Percentiles rank a stretch among this genome's conserved stretches.
These are phyloP conservation scores for Solanum hybrid DNA, from an alignment of 305 asterid genomes.

Conservation along the genomic window DNA sequence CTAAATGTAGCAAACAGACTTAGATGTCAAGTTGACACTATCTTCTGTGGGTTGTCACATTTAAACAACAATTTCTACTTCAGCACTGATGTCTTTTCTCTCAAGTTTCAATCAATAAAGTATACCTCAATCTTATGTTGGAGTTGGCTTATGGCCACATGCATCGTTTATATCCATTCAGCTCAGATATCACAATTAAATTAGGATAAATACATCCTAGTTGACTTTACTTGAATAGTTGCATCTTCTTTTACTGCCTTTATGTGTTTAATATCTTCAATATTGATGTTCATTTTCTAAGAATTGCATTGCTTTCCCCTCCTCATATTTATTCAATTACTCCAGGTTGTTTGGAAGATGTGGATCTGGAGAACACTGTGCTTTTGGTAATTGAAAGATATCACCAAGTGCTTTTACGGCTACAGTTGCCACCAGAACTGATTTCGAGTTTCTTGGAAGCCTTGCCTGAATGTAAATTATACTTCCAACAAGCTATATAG, in stretches of 20 bases:
- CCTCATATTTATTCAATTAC: not conserved
- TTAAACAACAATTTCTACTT: not conserved
- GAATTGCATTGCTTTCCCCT: not conserved
- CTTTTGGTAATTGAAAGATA: slow-evolving; percentile 16
- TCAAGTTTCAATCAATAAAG: not conserved
- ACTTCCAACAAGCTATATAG: slow-evolving; percentile 15
- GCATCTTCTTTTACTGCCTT: not conserved
- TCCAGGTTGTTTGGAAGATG: slow-evolving; percentile 22
- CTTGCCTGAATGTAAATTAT: slow-evolving; percentile 26
- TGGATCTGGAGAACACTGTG: slow-evolving; percentile 17
- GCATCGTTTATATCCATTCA: not conserved
- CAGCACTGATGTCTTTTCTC: not conserved
- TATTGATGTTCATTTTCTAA: not conserved
- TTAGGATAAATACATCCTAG: not conserved
- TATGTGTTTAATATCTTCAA: not conserved
- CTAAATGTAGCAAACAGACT: not conserved
- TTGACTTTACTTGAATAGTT: not conserved
- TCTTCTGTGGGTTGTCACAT: not conserved
- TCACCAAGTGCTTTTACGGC: slow-evolving; percentile 13
- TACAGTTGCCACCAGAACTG: slow-evolving; percentile 14
- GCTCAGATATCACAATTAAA: not conserved
- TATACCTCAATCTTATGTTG: not conserved
- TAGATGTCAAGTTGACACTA: not conserved
- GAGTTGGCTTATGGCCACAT: not conserved
- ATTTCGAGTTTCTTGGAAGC: slow-evolving; percentile 16